Percentiles rank a stretch among this genome's conserved stretches.
Conservation (phyloP, 129 eudicot genomes). For the Centaurea solstitialis region DNA sequence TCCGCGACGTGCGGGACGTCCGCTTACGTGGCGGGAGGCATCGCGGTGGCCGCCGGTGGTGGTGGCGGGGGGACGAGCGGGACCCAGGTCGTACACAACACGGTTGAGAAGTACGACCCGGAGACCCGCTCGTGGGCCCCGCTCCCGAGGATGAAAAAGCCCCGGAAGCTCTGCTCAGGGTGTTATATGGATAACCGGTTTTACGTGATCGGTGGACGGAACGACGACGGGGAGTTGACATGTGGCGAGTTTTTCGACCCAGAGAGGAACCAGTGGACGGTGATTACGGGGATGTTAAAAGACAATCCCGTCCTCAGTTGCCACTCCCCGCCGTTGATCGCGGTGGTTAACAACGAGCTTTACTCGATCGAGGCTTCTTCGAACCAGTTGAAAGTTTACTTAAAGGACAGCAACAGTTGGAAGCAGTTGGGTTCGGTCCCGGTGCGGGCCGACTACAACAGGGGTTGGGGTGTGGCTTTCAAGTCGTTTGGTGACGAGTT, state of each 20-base stretch:
- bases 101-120: constrained; percentile 72
- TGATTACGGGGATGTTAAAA: constrained; percentile 69
- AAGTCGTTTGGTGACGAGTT: constrained; percentile 81
- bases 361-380: constrained; percentile 72
- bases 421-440: constrained; percentile 75
- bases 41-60: constrained; percentile 18
- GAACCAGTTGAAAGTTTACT: constrained; percentile 69
- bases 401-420: constrained; percentile 71
- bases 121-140: constrained; percentile 64
- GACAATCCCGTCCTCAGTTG: constrained; percentile 66
- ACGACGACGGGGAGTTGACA: constrained; percentile 61
- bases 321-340: constrained; percentile 86
- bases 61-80: constrained; percentile 9
- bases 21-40: constrained; percentile 88
- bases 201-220: constrained; percentile 83
- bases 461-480: constrained; percentile 95
- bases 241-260: constrained; percentile 80
- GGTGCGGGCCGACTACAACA: constrained; percentile 58
- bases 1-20: constrained; percentile 73
- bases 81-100: constrained; percentile 40
- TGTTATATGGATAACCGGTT: constrained; percentile 73
- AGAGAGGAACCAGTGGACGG: constrained; percentile 47
- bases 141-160: constrained; percentile 71
- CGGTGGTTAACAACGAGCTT: constrained; percentile 85
- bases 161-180: constrained; percentile 75